phyloP scores from a whole-genome alignment of 192 early-diverging fungal species.

The Dimargaris cristalligena region DNA sequence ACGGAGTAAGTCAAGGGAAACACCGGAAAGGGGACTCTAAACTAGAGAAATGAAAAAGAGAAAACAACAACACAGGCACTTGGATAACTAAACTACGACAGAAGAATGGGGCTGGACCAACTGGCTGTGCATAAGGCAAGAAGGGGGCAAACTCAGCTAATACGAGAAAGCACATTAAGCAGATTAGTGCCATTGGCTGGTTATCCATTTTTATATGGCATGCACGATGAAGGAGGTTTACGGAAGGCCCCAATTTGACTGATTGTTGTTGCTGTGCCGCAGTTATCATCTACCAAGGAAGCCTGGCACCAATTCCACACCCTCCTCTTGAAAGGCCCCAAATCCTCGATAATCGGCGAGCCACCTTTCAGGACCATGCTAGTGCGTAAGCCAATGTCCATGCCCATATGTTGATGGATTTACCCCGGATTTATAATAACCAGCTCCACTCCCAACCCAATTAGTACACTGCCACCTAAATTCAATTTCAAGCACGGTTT shows the following conservation, averaged over 20 bases:
- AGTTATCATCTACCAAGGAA: neutral
- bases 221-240: neutral
- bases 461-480: neutral
- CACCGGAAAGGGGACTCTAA: neutral
- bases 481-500: neutral
- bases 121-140: neutral
- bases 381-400: neutral
- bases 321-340: no score
- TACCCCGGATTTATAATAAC: neutral
- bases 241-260: neutral
- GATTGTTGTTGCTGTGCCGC: neutral
- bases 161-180: no score
- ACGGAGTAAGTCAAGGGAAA: neutral
- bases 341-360: no score
- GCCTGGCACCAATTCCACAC: no score
- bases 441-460: neutral
- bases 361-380: neutral
- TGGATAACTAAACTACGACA: neutral
- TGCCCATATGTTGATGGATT: neutral
- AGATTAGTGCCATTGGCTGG: no score
- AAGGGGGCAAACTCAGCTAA: neutral
- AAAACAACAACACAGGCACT: neutral
- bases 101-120: neutral
- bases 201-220: neutral
- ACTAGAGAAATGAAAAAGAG: neutral